phyloP scores from a whole-genome alignment of 179 eudicot genomes.

The Spergularia azorica region DNA sequence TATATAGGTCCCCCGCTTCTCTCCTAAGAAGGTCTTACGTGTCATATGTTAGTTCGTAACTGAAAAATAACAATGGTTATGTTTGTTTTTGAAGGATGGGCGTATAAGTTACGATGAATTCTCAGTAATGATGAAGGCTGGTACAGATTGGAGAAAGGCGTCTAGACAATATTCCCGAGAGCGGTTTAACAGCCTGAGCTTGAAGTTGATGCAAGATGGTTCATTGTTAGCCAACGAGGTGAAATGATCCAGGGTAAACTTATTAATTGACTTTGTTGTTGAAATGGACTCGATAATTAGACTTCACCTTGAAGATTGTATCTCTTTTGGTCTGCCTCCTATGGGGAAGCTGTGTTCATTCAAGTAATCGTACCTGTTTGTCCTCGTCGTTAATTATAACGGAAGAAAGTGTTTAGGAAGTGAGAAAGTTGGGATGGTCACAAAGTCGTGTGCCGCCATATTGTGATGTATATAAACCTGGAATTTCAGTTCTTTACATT shows the following conservation, averaged over 20 bases:
- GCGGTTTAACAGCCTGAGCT: conserved; percentile 70
- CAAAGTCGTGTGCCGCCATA: conserved; percentile 12
- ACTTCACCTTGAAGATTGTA: conserved; percentile 6
- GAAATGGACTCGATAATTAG: conserved; percentile 10
- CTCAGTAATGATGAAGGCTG: conserved; percentile 76
- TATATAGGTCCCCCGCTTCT: background rate
- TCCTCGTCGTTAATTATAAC: conserved; percentile 16
- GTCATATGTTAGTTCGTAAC: too few relatives aligned
- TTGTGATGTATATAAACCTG: conserved; percentile 30
- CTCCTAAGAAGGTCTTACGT: background rate
- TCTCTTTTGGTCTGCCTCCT: conserved; percentile 14
- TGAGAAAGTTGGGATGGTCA: conserved; percentile 12
- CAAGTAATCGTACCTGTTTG: background rate
- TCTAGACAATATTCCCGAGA: conserved; percentile 80
- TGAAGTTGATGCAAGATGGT: conserved; percentile 68
- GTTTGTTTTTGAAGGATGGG: conserved; percentile 51
- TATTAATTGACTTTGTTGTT: background rate
- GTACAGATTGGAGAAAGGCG: conserved; percentile 80
- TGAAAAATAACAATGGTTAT: too few relatives aligned
- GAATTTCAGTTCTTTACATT: conserved; percentile 19
- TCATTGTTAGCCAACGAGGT: conserved; percentile 48
- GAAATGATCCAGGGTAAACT: conserved; percentile 28
- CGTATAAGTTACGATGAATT: conserved; percentile 77
- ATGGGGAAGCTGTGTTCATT: conserved; percentile 18
- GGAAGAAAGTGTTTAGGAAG: conserved; percentile 20